These are phyloP conservation scores for Fragaria iinumae DNA, from an alignment of 306 rosid genomes.

Conservation along the genomic window DNA sequence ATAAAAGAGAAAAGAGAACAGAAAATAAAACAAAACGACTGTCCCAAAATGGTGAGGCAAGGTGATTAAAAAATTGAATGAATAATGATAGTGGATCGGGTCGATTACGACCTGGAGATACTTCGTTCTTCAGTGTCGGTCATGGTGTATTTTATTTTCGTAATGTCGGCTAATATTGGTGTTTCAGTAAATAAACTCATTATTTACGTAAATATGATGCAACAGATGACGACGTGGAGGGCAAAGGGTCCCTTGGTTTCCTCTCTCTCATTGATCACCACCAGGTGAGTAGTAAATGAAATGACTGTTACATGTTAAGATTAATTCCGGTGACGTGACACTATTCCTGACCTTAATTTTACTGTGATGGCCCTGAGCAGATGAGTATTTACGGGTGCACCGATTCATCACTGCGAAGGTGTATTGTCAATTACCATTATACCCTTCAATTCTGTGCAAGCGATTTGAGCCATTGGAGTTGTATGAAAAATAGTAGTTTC, in stretches of 20 bases:
- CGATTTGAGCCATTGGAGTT: not conserved
- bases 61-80: not conserved
- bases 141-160: not conserved
- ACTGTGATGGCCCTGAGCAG: not conserved
- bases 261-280: not conserved
- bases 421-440: not conserved
- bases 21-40: not conserved
- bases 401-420: not conserved
- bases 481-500: too few species aligned
- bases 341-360: not conserved
- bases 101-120: too few species aligned
- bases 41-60: not conserved
- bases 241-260: not conserved
- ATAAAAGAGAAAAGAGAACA: not conserved
- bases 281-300: not conserved
- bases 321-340: not conserved
- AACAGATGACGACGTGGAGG: not conserved
- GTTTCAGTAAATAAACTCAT: not conserved
- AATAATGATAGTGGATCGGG: not conserved
- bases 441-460: not conserved
- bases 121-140: not conserved
- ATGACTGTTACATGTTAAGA: not conserved
- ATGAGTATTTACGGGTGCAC: not conserved
- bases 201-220: not conserved
- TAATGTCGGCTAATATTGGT: not conserved